Percentiles rank a stretch among this genome's conserved stretches.
Evolutionary conservation across 148 eudicot species (phyloP).

Genomic region (Amaranthus palmeri): DNA sequence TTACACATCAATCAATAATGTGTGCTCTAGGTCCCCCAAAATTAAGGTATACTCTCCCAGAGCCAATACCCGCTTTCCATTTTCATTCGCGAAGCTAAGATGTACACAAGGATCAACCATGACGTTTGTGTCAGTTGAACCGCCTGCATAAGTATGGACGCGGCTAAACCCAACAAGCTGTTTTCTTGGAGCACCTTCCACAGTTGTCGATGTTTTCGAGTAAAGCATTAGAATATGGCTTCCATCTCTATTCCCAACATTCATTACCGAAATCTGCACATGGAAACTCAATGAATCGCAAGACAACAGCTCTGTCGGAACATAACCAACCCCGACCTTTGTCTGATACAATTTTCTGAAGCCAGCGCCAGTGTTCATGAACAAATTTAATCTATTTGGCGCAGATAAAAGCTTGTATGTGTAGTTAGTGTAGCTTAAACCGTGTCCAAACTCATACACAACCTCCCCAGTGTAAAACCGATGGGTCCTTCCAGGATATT

Average conservation of each 20-base stretch:
- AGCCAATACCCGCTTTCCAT: conserved; percentile 66
- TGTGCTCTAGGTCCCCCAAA: conserved; percentile 51
- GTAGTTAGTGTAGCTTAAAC: conserved; percentile 72
- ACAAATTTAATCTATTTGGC: conserved; percentile 40
- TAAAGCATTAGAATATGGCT: conserved; percentile 64
- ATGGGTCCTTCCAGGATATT: conserved; percentile 90
- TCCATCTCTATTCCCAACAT: conserved; percentile 62
- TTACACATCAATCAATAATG: conserved; percentile 39
- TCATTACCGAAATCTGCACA: conserved; percentile 48
- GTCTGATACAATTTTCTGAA: conserved; percentile 27
- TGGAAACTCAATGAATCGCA: conserved; percentile 58
- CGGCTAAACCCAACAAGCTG: conserved; percentile 78
- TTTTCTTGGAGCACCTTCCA: conserved; percentile 56
- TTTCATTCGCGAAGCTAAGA: conserved; percentile 64
- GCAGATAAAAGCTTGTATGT: conserved; percentile 57
- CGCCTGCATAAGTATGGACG: conserved; percentile 38
- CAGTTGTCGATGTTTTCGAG: conserved; percentile 31
- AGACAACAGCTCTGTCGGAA: conserved; percentile 42
- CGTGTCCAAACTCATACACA: conserved; percentile 73
- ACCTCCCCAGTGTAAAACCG: conserved; percentile 74
- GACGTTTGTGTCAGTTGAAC: conserved; percentile 35
- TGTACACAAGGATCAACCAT: conserved; percentile 68
- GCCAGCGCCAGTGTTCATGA: conserved; percentile 20
- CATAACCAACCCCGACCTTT: conserved; percentile 24
- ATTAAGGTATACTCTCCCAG: conserved; percentile 59